Conservation (phyloP, 169 alveolate species). For the Plasmodium knowlesi region DNA sequence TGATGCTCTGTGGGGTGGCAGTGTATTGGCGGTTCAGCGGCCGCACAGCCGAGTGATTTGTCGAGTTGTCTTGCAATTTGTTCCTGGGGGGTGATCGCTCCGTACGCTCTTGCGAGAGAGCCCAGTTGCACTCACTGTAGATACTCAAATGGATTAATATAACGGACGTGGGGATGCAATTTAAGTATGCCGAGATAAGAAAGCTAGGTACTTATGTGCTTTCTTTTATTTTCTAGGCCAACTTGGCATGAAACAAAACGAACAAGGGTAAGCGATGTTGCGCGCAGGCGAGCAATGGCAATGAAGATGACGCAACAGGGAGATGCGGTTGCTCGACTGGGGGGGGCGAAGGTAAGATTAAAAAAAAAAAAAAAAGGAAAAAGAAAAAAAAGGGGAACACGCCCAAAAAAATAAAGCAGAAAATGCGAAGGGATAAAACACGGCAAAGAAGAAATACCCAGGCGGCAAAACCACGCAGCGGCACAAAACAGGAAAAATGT, state of each 20-base stretch:
- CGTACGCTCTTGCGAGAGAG: slow-evolving; percentile 1
- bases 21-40: background rate
- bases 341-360: background rate
- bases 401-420: background rate
- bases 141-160: background rate
- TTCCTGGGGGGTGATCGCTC: background rate
- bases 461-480: background rate
- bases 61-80: background rate
- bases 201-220: background rate
- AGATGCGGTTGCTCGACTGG: background rate
- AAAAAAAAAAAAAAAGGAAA: background rate
- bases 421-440: background rate
- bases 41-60: background rate
- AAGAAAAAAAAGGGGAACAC: background rate
- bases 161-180: background rate
- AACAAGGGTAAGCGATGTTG: background rate
- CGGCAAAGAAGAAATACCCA: background rate
- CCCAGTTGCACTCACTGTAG: background rate
- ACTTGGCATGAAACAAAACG: background rate
- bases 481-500: background rate
- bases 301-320: background rate
- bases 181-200: background rate
- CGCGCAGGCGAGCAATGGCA: background rate
- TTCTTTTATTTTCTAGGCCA: background rate
- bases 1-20: slow-evolving; percentile 3